Base-by-base conservation (phyloP, 2,329 filamentous ascomycete species). In the Xenoacremonium recifei region DNA sequence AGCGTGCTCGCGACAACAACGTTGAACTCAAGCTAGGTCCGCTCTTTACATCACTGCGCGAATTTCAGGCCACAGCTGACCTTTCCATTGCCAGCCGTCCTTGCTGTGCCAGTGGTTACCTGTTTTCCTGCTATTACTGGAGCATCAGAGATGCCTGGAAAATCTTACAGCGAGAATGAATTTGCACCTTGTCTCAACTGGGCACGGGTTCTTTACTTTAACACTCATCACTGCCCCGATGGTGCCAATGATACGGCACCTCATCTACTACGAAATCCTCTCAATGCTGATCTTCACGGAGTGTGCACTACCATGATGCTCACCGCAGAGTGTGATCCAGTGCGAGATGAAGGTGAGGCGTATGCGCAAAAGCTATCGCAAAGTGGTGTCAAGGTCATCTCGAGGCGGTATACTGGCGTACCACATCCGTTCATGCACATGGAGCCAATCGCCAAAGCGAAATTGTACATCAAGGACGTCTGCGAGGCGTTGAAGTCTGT, bases 271-370 rank as follows among this genome's bases (percentile, higher is more conserved):
- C 7, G 13, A 13, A 27, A 13, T 13, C 23, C 23, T 27, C 7
- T 27, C 13, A 13, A 27, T 17, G 42, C 37, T 6, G 23, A 45
- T 35, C 21, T 45, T n/a, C 16, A 21, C 12, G 36, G 35, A 6
- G 36, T 47, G 17, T 47, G 31, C 25, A 29, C 30, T 19, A 40
- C 40, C n/a, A 37, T 42, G n/a, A 32, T 45, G 7, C 23, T 25
- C 12, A 41, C 39, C 23, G 43, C 43, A 10, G 38, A 37, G 21
- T 34, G 38, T 33, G 43, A 45, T 20, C 38, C 39, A 18, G 34
- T 45, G 21, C 27, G 43, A 10, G 43, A 45, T 17, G 43, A 45
- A 21, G 43, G 38, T 4, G 38, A 42, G 43, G 43, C 43, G 16
- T 45, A 39, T 18, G 43, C 21, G 16, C 15, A n/a, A 21, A 30